Evolutionary conservation across 2,329 filamentous ascomycete genomes (phyloP), one percentile per base, ranked within the genome.

Genomic region (Onygenales sp.): DNA sequence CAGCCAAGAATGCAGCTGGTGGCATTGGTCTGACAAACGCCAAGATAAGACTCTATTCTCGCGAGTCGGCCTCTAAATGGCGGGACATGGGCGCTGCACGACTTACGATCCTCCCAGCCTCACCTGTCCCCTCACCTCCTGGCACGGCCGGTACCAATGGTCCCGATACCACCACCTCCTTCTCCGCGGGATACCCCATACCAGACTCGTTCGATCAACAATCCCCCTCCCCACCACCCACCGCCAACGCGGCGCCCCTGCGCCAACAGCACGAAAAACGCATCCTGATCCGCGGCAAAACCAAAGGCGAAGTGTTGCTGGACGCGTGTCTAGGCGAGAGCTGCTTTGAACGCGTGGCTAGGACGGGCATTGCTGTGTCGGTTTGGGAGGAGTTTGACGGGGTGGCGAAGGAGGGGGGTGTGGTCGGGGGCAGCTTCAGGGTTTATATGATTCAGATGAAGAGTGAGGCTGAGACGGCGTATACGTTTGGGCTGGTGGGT

Each of bases 81-180:
- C 84, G 89, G 56, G 91, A 97, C 66, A 84, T 91, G 74, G 92
- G 93, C 58, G 84, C 88, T 61, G 94, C 90, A 56, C 78, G 83
- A 39, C 74, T 98, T 55, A 88, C 87, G 13, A 89, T 98, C 62
- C 83, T 90, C 66, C 81, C 85, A 77, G 37, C 67, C 2, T 54
- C 56, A 3, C 59, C 66, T 1, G 63, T 63, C 9, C 47, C 65
- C 36, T 64, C 67, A 14, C 63, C 59, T 8, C 65, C 67, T 1
- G 62, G 63, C 8, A 68, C 66, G 11, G 61, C 68, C 17, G 81
- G 80, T 31, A 27, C 47, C 36, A 40, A n/a, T 40, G 5, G 36
- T 10, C 4, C 10, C n/a, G 36, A 33, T 31, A 27, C 21, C 21
- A 27, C 21, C 21, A 27, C 21, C 21, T 27, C 21, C 21, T 27